These are phyloP conservation scores for Tephrocybe sp. DNA, from an alignment of 768 basidiomycete species.

Conservation along the genomic window DNA sequence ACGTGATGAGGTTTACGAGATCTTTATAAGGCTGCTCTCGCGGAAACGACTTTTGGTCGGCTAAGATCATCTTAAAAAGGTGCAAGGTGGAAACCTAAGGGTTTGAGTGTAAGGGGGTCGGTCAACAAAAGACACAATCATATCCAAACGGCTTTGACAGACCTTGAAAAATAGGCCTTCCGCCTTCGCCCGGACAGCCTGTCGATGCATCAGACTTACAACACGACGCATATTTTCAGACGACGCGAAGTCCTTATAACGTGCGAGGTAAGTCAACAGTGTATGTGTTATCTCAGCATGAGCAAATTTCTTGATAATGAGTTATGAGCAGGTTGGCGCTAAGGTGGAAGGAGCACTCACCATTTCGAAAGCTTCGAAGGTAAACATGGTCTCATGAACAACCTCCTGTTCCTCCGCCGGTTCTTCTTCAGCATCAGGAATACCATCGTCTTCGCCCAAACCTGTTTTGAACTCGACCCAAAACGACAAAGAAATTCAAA, in stretches of 20 bases:
- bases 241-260: slow-evolving; percentile 79
- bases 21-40: slow-evolving; percentile 81
- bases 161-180: slow-evolving; percentile 97
- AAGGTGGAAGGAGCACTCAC: slow-evolving; percentile 42
- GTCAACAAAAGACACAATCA: slow-evolving; percentile 11
- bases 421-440: slow-evolving; percentile 71
- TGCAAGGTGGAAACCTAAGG: slow-evolving; percentile 83
- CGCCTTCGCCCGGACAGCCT: slow-evolving; percentile 87
- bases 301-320: slow-evolving; percentile 74
- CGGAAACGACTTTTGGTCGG: slow-evolving; percentile 77
- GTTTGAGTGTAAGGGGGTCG: slow-evolving; percentile 14
- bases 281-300: slow-evolving; percentile 84
- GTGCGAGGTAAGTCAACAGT: slow-evolving; percentile 75
- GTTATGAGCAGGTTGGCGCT: slow-evolving; percentile 1
- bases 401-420: slow-evolving; percentile 61
- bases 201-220: slow-evolving; percentile 67
- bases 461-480: slow-evolving; percentile 11
- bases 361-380: slow-evolving; percentile 88
- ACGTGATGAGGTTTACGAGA: slow-evolving; percentile 81
- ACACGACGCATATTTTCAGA: slow-evolving; percentile 88
- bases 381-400: slow-evolving; percentile 84
- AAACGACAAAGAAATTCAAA: slow-evolving; percentile 3
- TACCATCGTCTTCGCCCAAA: slow-evolving; percentile 54
- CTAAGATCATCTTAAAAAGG: slow-evolving; percentile 85
- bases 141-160: slow-evolving; percentile 20